Percentiles rank a stretch among this genome's conserved stretches.
These are phyloP conservation scores for Pythium grandisporangium DNA, from an alignment of 352 stramenopile species.

Conservation along the genomic window DNA sequence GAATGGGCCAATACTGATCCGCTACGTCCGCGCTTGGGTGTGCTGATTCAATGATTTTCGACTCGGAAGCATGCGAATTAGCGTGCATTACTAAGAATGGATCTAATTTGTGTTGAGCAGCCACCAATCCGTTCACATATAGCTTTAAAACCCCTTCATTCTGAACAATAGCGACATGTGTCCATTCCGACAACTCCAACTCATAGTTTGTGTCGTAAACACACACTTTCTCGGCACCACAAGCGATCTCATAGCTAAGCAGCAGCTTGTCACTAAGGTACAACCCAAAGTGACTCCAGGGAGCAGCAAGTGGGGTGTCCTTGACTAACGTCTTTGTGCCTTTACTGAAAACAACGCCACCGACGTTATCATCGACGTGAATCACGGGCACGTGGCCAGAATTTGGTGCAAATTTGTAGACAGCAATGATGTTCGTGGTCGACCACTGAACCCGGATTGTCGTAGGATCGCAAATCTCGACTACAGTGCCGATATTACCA, in stretches of 20 bases:
- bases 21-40: slow-evolving; percentile 41
- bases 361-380: slow-evolving; percentile 35
- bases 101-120: slow-evolving; percentile 52
- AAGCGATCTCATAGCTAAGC: slow-evolving; percentile 56
- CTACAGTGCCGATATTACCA: slow-evolving; percentile 25
- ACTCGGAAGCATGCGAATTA: slow-evolving; percentile 25
- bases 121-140: slow-evolving; percentile 58
- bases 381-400: slow-evolving; percentile 38
- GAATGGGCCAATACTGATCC: slow-evolving; percentile 62
- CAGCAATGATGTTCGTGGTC: slow-evolving; percentile 11
- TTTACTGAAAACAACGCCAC: slow-evolving; percentile 63
- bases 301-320: slow-evolving; percentile 25
- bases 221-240: slow-evolving; percentile 41
- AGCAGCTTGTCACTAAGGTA: slow-evolving; percentile 57
- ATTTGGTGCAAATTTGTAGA: slow-evolving; percentile 50
- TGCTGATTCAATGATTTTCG: slow-evolving; percentile 46
- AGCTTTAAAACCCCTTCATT: slow-evolving; percentile 47
- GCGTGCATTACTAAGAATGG: slow-evolving; percentile 50
- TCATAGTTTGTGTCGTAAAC: slow-evolving; percentile 61
- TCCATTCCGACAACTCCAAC: slow-evolving; percentile 50
- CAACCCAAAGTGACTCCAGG: slow-evolving; percentile 68
- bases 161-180: slow-evolving; percentile 59
- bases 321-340: slow-evolving; percentile 53
- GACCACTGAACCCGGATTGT: slow-evolving; percentile 48
- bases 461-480: slow-evolving; percentile 26